These are phyloP conservation scores for Venustampulla echinocandica DNA, from an alignment of 495 filamentous ascomycete species.

Conservation along the genomic window DNA sequence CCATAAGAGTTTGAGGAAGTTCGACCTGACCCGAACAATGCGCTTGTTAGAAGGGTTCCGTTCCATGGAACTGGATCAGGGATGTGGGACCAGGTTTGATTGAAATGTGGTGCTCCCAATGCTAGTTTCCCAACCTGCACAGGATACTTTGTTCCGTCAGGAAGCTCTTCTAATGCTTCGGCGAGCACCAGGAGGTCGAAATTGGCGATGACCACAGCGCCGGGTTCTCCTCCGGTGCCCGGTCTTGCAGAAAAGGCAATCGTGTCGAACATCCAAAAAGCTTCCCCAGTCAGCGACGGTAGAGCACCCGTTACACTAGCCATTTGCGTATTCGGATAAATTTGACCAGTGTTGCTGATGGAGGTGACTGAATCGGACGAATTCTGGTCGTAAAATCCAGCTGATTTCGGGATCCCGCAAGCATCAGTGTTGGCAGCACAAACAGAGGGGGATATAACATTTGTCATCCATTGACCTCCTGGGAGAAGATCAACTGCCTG, in stretches of 20 bases:
- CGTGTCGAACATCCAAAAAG: conserved; percentile 9
- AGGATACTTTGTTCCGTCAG: conserved; percentile 28
- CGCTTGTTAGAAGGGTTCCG: conserved; percentile 28
- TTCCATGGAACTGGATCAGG: conserved; percentile 21
- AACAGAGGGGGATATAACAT: conserved; percentile 5
- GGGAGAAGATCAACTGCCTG: conserved; percentile 11
- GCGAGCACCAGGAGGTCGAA: conserved; percentile 13
- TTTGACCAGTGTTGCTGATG: conserved; percentile 13
- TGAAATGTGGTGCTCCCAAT: conserved; percentile 27
- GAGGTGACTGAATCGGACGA: background rate
- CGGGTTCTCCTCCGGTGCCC: background rate
- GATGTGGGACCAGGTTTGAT: conserved; percentile 25
- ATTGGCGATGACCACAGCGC: background rate
- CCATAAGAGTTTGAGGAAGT: conserved; percentile 43
- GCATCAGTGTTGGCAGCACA: background rate
- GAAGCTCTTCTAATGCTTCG: conserved; percentile 13
- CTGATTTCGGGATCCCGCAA: background rate
- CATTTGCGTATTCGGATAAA: background rate
- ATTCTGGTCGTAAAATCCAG: conserved; percentile 8
- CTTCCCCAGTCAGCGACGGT: background rate
- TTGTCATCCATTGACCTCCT: conserved; percentile 8
- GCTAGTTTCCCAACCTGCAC: conserved; percentile 28
- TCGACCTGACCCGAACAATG: conserved; percentile 25
- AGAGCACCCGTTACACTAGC: background rate
- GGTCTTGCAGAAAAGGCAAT: background rate